Evolutionary conservation across 371 early-diverging fungal species (phyloP), one percentile per base, ranked within the genome.

Genomic region (Mucor sp.): DNA sequence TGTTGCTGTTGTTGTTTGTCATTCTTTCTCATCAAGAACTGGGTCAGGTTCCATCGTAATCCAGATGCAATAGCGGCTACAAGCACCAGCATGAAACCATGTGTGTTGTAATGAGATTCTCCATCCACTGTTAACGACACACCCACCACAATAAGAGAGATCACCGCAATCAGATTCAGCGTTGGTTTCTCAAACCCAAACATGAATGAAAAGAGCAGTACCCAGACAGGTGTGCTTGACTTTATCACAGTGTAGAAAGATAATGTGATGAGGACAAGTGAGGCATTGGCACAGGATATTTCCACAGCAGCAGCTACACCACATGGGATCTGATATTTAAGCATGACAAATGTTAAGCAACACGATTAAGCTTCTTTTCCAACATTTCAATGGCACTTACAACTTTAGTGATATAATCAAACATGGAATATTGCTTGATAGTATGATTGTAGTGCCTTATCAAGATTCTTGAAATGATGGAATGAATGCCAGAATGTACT

Each of bases 231-330:
- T 11, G 91, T 87, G 27, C 91, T 90, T 32, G 94, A 93, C 74
- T 98, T 98, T 71, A 97, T 86, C 94, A 96, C 94, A n/a, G 97
- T 97, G 80, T 96, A 96, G 69, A 97, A 96, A 3, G 95, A 89
- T 32, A 97, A 86, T 0, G 95, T 91, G 43, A 97, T 93, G 43
- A 82, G 83, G 74, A 90, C 88, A 33, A 97, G 83, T 23, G 92
- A 90, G 4, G 92, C 85, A 77, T 96, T 96, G 41, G 94, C 90
- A 75, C 95, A 87, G 17, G 95, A 92, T 69, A 97, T 94, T 65
- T 97, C 97, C 37, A 96, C 65, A 19, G 93, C 95, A 19, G 97
- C 92, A 3, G 97, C 93, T 6, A 94, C 61, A 15, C 91, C 96
- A 73, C 95, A 95, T 6, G 97, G 97, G 2, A 96, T 80, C 70